Percentiles rank a stretch among this genome's conserved stretches.
Evolutionary conservation across 2,329 filamentous ascomycete species (phyloP).

Genomic region (Diaporthe sp.): DNA sequence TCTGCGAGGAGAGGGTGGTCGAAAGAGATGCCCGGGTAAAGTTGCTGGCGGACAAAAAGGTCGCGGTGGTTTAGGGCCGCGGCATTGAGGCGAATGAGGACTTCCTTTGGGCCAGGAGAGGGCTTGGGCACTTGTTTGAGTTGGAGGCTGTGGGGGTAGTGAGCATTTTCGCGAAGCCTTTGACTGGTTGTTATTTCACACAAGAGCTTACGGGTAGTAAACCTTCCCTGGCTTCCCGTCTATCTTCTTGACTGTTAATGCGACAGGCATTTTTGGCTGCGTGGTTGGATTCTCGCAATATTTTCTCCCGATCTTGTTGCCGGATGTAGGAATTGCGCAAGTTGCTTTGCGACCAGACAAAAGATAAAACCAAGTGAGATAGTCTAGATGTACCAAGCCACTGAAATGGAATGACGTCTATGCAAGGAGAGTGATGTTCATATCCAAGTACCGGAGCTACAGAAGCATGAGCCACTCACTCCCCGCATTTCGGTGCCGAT

Average conservation of each 20-base stretch:
- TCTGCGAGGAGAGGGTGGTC: constrained; percentile 85
- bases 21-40: constrained; percentile 90
- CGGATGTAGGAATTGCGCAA: too few species aligned
- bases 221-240: constrained; percentile 90
- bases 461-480: background rate
- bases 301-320: background rate
- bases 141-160: constrained; percentile 60
- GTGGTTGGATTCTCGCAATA: constrained; percentile 34
- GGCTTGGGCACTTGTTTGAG: constrained; percentile 74
- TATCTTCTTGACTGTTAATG: constrained; percentile 76
- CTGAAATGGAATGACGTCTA: constrained; percentile 10
- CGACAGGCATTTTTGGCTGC: constrained; percentile 60
- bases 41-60: constrained; percentile 91
- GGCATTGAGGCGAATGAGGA: constrained; percentile 82
- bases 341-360: background rate
- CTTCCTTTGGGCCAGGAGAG: constrained; percentile 73
- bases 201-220: constrained; percentile 78
- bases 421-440: background rate
- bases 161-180: background rate
- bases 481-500: constrained; percentile 28
- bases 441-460: background rate
- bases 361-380: background rate
- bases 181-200: background rate
- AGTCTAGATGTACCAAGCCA: too few species aligned
- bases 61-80: constrained; percentile 95